A percentile compares a stretch with the other conserved stretches of the same genome.
Conservation (phyloP, 306 rosid genomes). For the Carpinus viminea region DNA sequence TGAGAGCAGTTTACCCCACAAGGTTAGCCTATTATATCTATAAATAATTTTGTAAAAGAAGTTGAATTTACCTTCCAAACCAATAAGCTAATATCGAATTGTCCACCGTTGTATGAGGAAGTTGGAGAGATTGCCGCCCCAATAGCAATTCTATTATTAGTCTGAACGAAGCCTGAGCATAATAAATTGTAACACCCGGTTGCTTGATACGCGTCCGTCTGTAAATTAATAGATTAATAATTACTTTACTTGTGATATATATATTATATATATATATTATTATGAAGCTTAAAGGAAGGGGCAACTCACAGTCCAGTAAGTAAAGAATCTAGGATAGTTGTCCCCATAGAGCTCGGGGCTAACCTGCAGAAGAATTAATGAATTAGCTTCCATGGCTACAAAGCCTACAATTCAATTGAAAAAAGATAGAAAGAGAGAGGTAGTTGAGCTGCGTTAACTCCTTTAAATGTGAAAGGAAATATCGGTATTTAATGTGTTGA, state of each 20-base stretch:
- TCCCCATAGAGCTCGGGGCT: constrained; percentile 98
- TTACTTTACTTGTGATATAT: not conserved
- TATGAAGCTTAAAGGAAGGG: constrained; percentile 28
- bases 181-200: constrained; percentile 93
- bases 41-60: not conserved
- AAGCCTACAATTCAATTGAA: not conserved
- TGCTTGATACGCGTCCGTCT: constrained; percentile 97
- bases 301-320: constrained; percentile 91
- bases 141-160: constrained; percentile 79
- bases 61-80: constrained; percentile 80
- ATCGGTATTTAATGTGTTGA: constrained; percentile 13
- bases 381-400: constrained; percentile 35
- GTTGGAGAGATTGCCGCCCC: constrained; percentile 98
- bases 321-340: constrained; percentile 86
- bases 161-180: constrained; percentile 94
- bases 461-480: constrained; percentile 36
- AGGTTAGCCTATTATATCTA: not conserved
- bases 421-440: constrained; percentile 21
- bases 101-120: constrained; percentile 75
- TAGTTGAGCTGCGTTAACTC: constrained; percentile 45
- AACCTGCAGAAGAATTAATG: constrained; percentile 61
- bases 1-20: constrained; percentile 20
- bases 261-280: not conserved
- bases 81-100: constrained; percentile 81
- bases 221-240: constrained; percentile 19